Base-by-base conservation (phyloP, 257 asterid genomes). In the Solanum virginianum region DNA sequence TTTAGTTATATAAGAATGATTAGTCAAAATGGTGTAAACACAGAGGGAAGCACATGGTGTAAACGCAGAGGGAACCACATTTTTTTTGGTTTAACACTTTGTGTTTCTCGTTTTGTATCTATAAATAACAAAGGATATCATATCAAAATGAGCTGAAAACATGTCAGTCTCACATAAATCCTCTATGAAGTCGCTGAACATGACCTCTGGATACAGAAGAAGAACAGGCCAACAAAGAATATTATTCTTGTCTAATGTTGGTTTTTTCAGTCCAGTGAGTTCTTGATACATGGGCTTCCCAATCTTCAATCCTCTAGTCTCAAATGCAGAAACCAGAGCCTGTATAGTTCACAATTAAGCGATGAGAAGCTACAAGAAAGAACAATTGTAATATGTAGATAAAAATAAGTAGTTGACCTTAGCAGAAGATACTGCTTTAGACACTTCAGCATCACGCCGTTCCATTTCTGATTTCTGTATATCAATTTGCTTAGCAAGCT, bases 171-270 rank as follows among this genome's bases (percentile, higher is more conserved):
- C 98, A 77, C 98, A 96, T 86, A 97, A 92, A 86, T 95, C 96
- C 94, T 97, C 98, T 70, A 97, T 91, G 82, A 95, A 74, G 88
- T 97, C 96, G 77, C 98, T 93, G 89, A 97, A 97, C 99, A 94
- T 94, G 83, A 91, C 94, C 90, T 97, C 98, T 15, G 98, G 91
- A 90, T 95, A 97, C 59, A 93, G 94, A 88, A 97, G 86, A 65
- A 95, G 71, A 88, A 92, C 98, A 26, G 99, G 97, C 98, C 99
- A 97, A 86, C 93, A 98, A 86, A 97, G 94, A 88, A 95, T 93
- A 80, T 92, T 94, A 89, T 84, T 86, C 57, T 88, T 91, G 88
- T 95, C 98, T 45, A 92, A 88, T 75, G 88, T 84, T 66, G 98
- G 98, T 79, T 89, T 94, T 89, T 95, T 95, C 36, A 86, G 62